Evolutionary conservation across 352 stramenopile genomes (phyloP).

Genomic region (Globisporangium parvum): DNA sequence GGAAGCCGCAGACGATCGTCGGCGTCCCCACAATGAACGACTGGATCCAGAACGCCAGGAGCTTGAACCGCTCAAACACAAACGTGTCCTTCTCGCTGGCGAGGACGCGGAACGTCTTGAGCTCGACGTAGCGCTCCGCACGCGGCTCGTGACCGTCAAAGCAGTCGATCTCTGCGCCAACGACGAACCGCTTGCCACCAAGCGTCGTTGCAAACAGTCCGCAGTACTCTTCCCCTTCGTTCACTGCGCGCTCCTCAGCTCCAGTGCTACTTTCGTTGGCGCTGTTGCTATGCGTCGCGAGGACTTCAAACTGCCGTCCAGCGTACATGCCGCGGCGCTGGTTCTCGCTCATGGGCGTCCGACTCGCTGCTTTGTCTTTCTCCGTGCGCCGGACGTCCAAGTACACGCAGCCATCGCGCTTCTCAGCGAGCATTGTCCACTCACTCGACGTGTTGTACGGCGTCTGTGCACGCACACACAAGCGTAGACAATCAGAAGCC

Average conservation of each 20-base stretch:
- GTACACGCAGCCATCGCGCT: slow-evolving; percentile 51
- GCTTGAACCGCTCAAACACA: slow-evolving; percentile 74
- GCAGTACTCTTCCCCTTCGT: slow-evolving; percentile 69
- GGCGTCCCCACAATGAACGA: slow-evolving; percentile 70
- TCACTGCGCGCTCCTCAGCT: slow-evolving; percentile 23
- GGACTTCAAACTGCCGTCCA: slow-evolving; percentile 68
- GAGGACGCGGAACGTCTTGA: slow-evolving; percentile 65
- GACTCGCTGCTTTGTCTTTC: slow-evolving; percentile 33
- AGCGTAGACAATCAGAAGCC: background rate
- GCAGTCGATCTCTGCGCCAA: slow-evolving; percentile 67
- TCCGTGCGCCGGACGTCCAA: slow-evolving; percentile 48
- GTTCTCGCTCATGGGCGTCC: slow-evolving; percentile 37
- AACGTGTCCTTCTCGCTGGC: slow-evolving; percentile 57
- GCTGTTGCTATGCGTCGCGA: slow-evolving; percentile 20
- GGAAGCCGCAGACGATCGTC: slow-evolving; percentile 69
- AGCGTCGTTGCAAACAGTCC: slow-evolving; percentile 54
- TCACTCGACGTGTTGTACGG: slow-evolving; percentile 74
- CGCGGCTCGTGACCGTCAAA: slow-evolving; percentile 17
- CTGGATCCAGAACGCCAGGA: slow-evolving; percentile 83
- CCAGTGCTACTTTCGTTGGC: background rate
- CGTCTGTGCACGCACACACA: slow-evolving; percentile 24
- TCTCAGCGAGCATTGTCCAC: slow-evolving; percentile 56
- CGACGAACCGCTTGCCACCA: slow-evolving; percentile 40
- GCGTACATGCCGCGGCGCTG: slow-evolving; percentile 57
- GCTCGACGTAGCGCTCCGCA: slow-evolving; percentile 43